Evolutionary conservation across 495 filamentous ascomycete genomes (phyloP).

Genomic region (Bombardia bombarda): DNA sequence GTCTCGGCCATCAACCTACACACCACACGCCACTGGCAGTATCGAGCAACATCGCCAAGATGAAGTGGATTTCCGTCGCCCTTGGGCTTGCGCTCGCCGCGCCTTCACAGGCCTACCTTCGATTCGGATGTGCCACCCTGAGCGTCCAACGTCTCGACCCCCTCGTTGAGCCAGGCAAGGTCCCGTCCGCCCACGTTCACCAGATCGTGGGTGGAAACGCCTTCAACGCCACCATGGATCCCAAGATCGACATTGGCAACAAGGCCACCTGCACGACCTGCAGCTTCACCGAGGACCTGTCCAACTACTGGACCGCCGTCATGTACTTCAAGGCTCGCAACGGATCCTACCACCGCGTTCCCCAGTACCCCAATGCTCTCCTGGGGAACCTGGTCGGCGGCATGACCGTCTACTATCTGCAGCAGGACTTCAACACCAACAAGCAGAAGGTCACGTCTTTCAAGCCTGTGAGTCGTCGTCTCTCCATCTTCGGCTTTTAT

Average conservation of each 20-base stretch:
- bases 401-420: constrained; percentile 38
- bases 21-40: no score
- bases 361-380: constrained; percentile 18
- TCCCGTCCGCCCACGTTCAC: constrained; percentile 18
- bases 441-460: constrained; percentile 34
- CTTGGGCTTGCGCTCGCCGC: not conserved
- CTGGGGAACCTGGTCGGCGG: constrained; percentile 22
- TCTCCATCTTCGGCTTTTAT: no score
- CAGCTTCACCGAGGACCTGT: constrained; percentile 29
- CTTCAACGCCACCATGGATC: constrained; percentile 28
- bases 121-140: not conserved
- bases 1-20: no score
- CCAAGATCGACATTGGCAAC: constrained; percentile 6
- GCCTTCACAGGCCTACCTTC: not conserved
- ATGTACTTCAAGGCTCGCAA: constrained; percentile 32
- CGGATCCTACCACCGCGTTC: constrained; percentile 29
- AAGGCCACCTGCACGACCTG: constrained; percentile 28
- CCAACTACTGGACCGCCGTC: constrained; percentile 39
- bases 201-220: constrained; percentile 23
- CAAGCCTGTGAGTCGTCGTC: no score
- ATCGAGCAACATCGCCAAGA: no score
- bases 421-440: no score
- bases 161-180: constrained; percentile 16
- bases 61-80: no score
- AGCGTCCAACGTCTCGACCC: not conserved